Conservation (phyloP, 805 yeast genomes). For the Saccharomycopsis sp. region DNA sequence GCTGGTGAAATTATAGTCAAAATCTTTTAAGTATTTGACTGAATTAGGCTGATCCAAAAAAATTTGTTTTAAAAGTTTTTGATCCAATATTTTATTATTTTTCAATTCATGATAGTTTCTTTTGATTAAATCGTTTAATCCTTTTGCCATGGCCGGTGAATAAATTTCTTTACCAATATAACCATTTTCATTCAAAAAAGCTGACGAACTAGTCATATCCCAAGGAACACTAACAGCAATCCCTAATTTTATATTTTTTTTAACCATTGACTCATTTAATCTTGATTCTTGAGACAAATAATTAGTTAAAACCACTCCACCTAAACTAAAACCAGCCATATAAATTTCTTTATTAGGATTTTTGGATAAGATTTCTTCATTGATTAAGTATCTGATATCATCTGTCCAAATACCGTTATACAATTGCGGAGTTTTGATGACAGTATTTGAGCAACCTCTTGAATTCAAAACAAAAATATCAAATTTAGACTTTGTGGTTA, state of each 20-base stretch:
- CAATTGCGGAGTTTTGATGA: slow-evolving; percentile 55
- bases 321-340: slow-evolving; percentile 73
- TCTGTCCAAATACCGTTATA: slow-evolving; percentile 66
- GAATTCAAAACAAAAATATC: slow-evolving; percentile 62
- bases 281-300: slow-evolving; percentile 55
- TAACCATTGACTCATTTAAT: slow-evolving; percentile 27
- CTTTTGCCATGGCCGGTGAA: slow-evolving; percentile 40
- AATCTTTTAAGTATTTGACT: slow-evolving; percentile 34
- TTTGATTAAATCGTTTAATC: slow-evolving; percentile 33
- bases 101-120: slow-evolving; percentile 31
- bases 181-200: slow-evolving; percentile 28
- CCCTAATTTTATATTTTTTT: slow-evolving; percentile 33
- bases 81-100: slow-evolving; percentile 22
- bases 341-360: slow-evolving; percentile 59
- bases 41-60: slow-evolving; percentile 20
- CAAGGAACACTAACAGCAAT: slow-evolving; percentile 59
- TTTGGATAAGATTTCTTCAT: slow-evolving; percentile 32
- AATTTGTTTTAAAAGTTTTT: slow-evolving; percentile 18
- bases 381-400: slow-evolving; percentile 49
- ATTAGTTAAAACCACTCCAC: slow-evolving; percentile 62
- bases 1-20: slow-evolving; percentile 58
- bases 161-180: slow-evolving; percentile 37
- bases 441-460: slow-evolving; percentile 68
- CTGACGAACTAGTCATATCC: slow-evolving; percentile 49
- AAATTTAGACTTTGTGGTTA: slow-evolving; percentile 27